Base-by-base conservation (phyloP, 2,329 filamentous ascomycete genomes). In the Myriangium duriaei region DNA sequence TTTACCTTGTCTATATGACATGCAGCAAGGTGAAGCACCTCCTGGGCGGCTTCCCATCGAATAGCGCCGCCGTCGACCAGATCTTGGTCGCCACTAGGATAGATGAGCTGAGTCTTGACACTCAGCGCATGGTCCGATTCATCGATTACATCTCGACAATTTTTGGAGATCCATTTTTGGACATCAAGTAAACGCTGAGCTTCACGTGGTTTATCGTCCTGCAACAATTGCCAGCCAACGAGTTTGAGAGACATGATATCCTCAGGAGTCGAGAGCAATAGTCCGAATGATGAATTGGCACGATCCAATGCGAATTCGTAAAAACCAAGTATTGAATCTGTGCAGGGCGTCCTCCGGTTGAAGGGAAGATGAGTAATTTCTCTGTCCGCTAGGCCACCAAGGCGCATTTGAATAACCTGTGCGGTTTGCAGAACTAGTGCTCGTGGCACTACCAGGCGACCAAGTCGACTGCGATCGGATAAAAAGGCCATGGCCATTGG, bases 181-280 rank as follows among this genome's bases (percentile, higher is more conserved):
- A 64, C 61, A 0, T 54, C 50, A 2, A 77, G 56, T 64, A 81
- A 72, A 1, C 46, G 48, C 0, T 46, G 50, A 0, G 69, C 67
- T 21, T 67, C 56, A 0, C 51, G 37, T 0, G 62, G 38, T 2
- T 62, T 54, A 1, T 54, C 52, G 32, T 77, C 69, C 0, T 66
- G 63, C 0, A 79, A 50, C 2, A 65, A 63, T 45, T 81, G 74
- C 1, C 73, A 49, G 0, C 73, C 74, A 42, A 73, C 75, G 2
- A 81, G 59, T 47, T 69, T 72, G 52, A 79, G 79, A 0, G 77
- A 81, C 4, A 82, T 56, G 1, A 76, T 59, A 42, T 81, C 72
- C 38, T 81, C 77, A 0, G 77, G 78, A 1, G 76, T 63, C 0
- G 67, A 63, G 0, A 82, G 53, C 14, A 82, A 62, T 0, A 81